Base-by-base conservation (phyloP, 1,284 basidiomycete genomes). In the Cerioporus squamosus region DNA sequence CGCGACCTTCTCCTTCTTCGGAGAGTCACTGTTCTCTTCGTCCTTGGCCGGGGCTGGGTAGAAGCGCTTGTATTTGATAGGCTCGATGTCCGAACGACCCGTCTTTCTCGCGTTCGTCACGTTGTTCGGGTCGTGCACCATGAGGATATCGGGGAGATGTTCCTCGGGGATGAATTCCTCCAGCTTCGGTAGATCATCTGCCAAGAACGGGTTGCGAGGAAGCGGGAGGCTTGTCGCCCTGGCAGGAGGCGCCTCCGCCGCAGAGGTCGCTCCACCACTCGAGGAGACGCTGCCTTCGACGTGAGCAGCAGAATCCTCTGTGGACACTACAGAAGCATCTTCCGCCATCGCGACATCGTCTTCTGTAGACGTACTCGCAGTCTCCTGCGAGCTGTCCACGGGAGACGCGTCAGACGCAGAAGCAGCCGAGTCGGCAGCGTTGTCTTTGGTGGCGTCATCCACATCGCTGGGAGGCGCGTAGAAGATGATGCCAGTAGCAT, bases 81-180 rank as follows among this genome's bases (percentile, higher is more conserved):
- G 58, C 12, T 52, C 33, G 38, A 44, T 39, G 36, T 44, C 26
- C 5, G 33, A 22, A n/a, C 38, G 12, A 5, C 24, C 20, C n/a
- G 23, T 2, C 17, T 36, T 33, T 20, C 17, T n/a, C 24, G 52
- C 51, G 17, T 39, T 46, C 10, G 61, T 60, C 42, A 61, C 40
- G 44, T 55, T 39, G 43, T 65, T 55, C 4, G 63, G 64, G 51
- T 72, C 70, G 60, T 72, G 66, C 7, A 75, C 74, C 24, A 73
- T 53, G 3, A 77, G 65, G 4, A 62, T 43, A 31, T 76, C 74
- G 15, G 74, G 75, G 44, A 75, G 68, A 48, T 62, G 69, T n/a
- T 67, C 55, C 3, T 63, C 53, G 0, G 75, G 72, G 44, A 77
- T 71, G 57, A 68, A 70, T 43, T 73, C 69, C 54, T 75, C 72